Evolutionary conservation across 2,329 filamentous ascomycete species (phyloP).

Genomic region (Colletotrichum australisinense): DNA sequence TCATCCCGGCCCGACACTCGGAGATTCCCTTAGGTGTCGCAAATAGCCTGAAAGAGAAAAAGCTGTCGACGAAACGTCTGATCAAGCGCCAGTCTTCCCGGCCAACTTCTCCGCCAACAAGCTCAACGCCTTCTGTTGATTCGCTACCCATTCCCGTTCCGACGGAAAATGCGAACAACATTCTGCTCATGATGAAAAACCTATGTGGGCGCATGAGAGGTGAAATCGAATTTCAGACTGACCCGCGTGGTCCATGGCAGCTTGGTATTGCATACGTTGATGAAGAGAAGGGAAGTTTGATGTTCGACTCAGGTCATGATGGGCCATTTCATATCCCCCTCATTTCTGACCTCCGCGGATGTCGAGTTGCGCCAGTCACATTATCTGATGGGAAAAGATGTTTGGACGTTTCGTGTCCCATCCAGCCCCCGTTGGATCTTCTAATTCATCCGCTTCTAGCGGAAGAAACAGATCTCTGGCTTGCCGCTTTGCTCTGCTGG

Average conservation of each 20-base stretch:
- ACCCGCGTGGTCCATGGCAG: conserved; percentile 72
- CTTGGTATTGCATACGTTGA: conserved; percentile 82
- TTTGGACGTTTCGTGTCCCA: conserved; percentile 59
- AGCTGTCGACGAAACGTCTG: conserved; percentile 60
- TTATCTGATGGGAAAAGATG: conserved; percentile 58
- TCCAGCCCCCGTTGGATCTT: conserved; percentile 68
- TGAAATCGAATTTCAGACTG: conserved; percentile 77
- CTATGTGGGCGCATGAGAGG: conserved; percentile 85
- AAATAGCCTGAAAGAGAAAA: conserved; percentile 58
- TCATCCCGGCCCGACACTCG: conserved; percentile 46
- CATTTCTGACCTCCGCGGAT: conserved; percentile 80
- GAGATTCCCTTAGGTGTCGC: conserved; percentile 36
- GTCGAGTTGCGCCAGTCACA: conserved; percentile 71
- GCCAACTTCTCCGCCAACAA: conserved; percentile 68
- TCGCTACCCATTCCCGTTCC: conserved; percentile 69
- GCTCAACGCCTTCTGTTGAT: conserved; percentile 64
- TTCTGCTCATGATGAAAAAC: conserved; percentile 81
- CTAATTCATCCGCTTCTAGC: conserved; percentile 72
- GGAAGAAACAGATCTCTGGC: conserved; percentile 81
- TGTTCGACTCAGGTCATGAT: conserved; percentile 78
- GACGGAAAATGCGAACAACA: conserved; percentile 76
- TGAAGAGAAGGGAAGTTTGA: conserved; percentile 78
- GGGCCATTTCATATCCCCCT: conserved; percentile 74
- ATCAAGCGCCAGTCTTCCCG: conserved; percentile 67
- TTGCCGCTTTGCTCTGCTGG: conserved; percentile 85